Evolutionary conservation across 192 early-diverging fungal genomes (phyloP), one percentile per base, ranked within the genome.

Genomic region (Spinellus fusiger): DNA sequence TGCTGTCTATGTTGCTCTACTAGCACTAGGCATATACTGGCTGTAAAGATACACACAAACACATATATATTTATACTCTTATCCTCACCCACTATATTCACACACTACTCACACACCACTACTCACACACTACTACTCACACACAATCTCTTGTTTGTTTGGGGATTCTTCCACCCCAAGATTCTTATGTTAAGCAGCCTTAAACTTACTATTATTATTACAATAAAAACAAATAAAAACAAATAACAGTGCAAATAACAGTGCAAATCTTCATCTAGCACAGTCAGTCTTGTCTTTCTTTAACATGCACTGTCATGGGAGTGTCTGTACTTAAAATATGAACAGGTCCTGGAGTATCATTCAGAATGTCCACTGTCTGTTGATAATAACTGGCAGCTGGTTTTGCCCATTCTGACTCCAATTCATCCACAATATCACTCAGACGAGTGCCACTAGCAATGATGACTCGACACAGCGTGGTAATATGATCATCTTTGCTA

Each of bases 391-490:
- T 51, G 23, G 63, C 55, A 54, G 40, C 57, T 18, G 75, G 74
- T 7, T 71, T 62, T 3, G 57, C 59, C 78, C 78, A 80, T 52
- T 73, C 72, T 60, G 64, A 59, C 9, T 80, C 75, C 16, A 80
- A 44, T 3, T 68, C 72, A 4, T 63, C 47, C 18, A 66, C 60
- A 54, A 80, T 73, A 5, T 74, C 75, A 18, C 67, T 75, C 25
- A 77, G 33, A 54, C 53, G 55, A 26, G 72, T 69, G 1, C 74
- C 78, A 46, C 62, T 70, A 49, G 68, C 68, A 28, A 69, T 66
- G 56, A 77, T 74, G 54, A 77, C 69, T 35, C 78, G 59, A 51
- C 76, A 72, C 1, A 67, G 49, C 0, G 78, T 70, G 10, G 66
- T 60, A 10, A 72, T 49, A 29, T 65, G 62, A 29, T 66, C 55